These are phyloP conservation scores for Mytilinidion resinicola DNA, from an alignment of 495 filamentous ascomycete species.

Conservation along the genomic window DNA sequence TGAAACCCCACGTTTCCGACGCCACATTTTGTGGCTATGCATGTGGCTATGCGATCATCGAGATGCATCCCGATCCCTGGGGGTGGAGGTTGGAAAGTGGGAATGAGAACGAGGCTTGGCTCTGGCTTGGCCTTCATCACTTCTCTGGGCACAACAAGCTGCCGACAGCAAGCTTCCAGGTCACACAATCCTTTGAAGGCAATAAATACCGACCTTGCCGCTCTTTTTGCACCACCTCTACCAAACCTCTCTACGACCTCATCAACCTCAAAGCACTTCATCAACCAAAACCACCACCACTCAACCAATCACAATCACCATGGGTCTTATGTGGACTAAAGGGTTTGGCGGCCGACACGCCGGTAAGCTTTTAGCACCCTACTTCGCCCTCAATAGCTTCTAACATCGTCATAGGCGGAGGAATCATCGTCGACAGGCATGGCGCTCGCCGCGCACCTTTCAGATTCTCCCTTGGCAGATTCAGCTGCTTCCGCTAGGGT, in stretches of 20 bases:
- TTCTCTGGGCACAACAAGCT: no score
- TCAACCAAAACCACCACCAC: not conserved
- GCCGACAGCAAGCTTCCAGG: no score
- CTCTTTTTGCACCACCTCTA: not conserved
- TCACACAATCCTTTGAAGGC: no score
- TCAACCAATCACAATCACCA: constrained; percentile 9
- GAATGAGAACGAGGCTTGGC: no score
- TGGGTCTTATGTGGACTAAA: constrained; percentile 33
- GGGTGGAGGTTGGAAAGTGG: no score
- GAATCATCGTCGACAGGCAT: constrained; percentile 38
- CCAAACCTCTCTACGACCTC: not conserved
- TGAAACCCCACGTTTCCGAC: no score
- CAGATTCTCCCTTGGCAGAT: constrained; percentile 34
- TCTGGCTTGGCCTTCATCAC: no score
- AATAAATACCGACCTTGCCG: not conserved
- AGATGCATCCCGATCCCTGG: no score
- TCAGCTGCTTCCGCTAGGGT: constrained; percentile 36
- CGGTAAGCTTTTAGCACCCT: constrained; percentile 12
- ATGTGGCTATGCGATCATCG: no score
- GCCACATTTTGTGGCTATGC: no score
- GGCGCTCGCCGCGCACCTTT: constrained; percentile 36
- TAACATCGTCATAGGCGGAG: constrained; percentile 21
- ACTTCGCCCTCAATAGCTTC: not conserved
- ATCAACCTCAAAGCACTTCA: not conserved
- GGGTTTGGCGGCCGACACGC: constrained; percentile 27